Conservation (phyloP, 331 rosid species). For the Cydonia oblonga region DNA sequence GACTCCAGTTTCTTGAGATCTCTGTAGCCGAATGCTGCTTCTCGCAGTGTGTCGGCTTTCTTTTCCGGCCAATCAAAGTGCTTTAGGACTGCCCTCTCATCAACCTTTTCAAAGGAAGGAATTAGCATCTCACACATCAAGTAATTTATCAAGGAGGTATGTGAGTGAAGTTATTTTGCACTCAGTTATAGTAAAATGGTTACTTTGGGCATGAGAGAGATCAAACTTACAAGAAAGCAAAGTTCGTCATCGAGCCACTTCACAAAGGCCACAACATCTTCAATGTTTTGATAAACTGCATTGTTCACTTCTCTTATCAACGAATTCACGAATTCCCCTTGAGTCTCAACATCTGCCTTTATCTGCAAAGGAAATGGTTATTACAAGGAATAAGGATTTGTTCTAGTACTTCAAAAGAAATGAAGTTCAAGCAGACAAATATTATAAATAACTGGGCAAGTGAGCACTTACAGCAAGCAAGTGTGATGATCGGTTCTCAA, state of each 20-base stretch:
- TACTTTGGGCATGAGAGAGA: too few species aligned
- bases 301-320: slow-evolving; percentile 81
- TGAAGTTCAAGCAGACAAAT: not conserved
- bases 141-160: too few species aligned
- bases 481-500: slow-evolving; percentile 94
- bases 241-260: slow-evolving; percentile 99
- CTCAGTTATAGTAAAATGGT: too few species aligned
- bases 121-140: too few species aligned
- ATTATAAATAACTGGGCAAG: not conserved
- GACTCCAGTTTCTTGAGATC: slow-evolving; percentile 76
- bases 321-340: slow-evolving; percentile 94
- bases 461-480: slow-evolving; percentile 78
- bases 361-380: slow-evolving; percentile 40
- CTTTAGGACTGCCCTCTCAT: slow-evolving; percentile 93
- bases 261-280: slow-evolving; percentile 90
- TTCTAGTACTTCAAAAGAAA: not conserved
- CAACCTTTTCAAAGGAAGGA: slow-evolving; percentile 47
- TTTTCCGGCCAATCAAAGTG: slow-evolving; percentile 99
- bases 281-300: slow-evolving; percentile 74
- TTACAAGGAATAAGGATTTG: not conserved
- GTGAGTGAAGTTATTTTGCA: too few species aligned
- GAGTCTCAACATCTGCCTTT: slow-evolving; percentile 94
- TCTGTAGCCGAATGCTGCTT: slow-evolving; percentile 83
- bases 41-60: slow-evolving; percentile 92
- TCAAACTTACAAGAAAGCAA: slow-evolving; percentile 77